These are phyloP conservation scores for Quercus tomentella DNA, from an alignment of 331 rosid genomes.

Conservation along the genomic window DNA sequence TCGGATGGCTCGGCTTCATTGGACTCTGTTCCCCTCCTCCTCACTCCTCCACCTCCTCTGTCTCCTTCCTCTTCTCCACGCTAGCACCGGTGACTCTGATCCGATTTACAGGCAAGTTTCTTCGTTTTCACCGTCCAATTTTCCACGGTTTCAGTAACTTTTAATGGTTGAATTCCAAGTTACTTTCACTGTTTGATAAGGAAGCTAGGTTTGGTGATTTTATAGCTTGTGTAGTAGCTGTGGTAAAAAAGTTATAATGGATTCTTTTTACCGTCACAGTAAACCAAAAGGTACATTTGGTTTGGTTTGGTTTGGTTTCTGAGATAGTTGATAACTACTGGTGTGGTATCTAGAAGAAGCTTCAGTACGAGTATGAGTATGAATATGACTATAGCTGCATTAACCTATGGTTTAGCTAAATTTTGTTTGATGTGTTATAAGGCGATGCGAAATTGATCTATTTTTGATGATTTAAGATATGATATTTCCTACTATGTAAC, in stretches of 20 bases:
- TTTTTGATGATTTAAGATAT: background rate
- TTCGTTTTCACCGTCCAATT: background rate
- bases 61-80: constrained; percentile 33
- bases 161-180: background rate
- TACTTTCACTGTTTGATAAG: background rate
- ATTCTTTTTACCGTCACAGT: background rate
- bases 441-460: background rate
- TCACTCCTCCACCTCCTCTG: constrained; percentile 38
- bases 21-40: constrained; percentile 29
- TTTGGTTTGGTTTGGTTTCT: background rate
- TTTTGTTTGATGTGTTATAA: background rate
- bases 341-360: too few species aligned
- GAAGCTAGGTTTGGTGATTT: background rate
- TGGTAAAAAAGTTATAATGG: background rate
- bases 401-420: background rate
- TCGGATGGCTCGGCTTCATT: constrained; percentile 52
- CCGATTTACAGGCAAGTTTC: constrained; percentile 63
- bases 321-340: too few species aligned
- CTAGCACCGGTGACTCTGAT: constrained; percentile 74
- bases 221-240: background rate
- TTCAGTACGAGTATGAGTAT: too few species aligned
- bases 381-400: background rate
- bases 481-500: background rate
- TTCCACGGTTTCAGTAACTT: background rate
- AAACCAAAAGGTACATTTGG: background rate